Percentiles rank a stretch among this genome's conserved stretches.
These are phyloP conservation scores for Cynanchum wilfordii DNA, from an alignment of 257 asterid species.

Conservation along the genomic window DNA sequence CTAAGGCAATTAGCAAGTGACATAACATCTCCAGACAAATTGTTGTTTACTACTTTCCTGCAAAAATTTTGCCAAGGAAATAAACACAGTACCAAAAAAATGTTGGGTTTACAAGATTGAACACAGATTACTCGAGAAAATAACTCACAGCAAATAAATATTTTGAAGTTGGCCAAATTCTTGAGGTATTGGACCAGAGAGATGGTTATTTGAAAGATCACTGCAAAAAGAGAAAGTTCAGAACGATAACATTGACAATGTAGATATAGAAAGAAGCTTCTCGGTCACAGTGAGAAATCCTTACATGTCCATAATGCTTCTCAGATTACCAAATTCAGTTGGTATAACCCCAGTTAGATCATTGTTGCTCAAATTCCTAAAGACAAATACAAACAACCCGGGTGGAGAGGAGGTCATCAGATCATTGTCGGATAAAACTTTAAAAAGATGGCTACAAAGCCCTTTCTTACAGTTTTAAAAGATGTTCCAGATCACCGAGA, in stretches of 20 bases:
- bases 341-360: slow-evolving; percentile 66
- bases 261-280: background rate
- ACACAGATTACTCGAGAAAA: background rate
- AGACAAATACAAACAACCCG: background rate
- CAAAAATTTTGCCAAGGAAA: background rate
- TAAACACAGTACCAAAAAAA: background rate
- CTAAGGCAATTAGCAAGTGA: slow-evolving; percentile 67
- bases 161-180: slow-evolving; percentile 90
- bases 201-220: slow-evolving; percentile 81
- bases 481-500: slow-evolving; percentile 97
- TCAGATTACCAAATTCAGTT: slow-evolving; percentile 82
- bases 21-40: slow-evolving; percentile 74
- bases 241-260: background rate
- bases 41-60: slow-evolving; percentile 80
- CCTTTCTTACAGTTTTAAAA: slow-evolving; percentile 70
- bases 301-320: slow-evolving; percentile 92
- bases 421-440: background rate
- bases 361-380: slow-evolving; percentile 79
- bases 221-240: slow-evolving; percentile 32
- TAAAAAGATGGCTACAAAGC: background rate
- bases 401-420: background rate
- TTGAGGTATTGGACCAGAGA: slow-evolving; percentile 73
- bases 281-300: slow-evolving; percentile 15
- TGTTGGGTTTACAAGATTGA: too few relatives aligned
- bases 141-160: slow-evolving; percentile 69